Percentiles rank a stretch among this genome's conserved stretches.
Evolutionary conservation across 345 rosid genomes (phyloP).

Genomic region (Brassica carinata): DNA sequence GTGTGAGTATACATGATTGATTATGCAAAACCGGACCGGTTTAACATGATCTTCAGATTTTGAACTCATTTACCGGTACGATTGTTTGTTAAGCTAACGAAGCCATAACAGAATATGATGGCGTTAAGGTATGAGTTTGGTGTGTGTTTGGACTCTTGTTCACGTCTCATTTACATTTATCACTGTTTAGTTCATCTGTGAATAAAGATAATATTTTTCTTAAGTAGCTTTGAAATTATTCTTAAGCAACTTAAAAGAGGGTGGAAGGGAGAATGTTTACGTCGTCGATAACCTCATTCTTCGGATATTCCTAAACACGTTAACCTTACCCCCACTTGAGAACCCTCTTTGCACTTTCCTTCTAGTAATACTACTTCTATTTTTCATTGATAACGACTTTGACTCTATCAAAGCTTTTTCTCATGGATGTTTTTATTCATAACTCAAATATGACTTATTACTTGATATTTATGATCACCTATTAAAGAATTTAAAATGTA

Average conservation of each 20-base stretch:
- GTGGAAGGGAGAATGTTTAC: slow-evolving; percentile 34
- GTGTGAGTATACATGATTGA: not conserved
- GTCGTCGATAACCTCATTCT: slow-evolving; percentile 35
- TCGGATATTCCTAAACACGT: slow-evolving; percentile 32
- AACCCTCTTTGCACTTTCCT: slow-evolving; percentile 20
- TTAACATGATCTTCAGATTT: slow-evolving; percentile 12
- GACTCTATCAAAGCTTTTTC: not conserved
- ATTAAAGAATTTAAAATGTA: not conserved
- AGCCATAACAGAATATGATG: slow-evolving; percentile 32
- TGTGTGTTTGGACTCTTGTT: slow-evolving; percentile 31
- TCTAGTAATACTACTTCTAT: not conserved
- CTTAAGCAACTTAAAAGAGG: slow-evolving; percentile 33
- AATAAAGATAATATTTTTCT: not conserved
- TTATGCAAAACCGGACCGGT: too few species aligned
- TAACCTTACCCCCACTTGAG: slow-evolving; percentile 17
- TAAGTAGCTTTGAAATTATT: slow-evolving; percentile 27
- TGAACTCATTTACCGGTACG: slow-evolving; percentile 6
- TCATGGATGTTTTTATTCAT: not conserved
- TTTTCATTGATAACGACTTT: not conserved
- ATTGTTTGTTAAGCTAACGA: slow-evolving; percentile 24
- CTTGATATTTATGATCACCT: not conserved
- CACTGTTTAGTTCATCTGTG: not conserved
- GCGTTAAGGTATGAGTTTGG: slow-evolving; percentile 41
- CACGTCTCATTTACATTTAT: slow-evolving; percentile 33
- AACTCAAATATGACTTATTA: not conserved